Evolutionary conservation across 805 yeast genomes (phyloP), one percentile per base, ranked within the genome.

Genomic region (Alloascoidea hylecoeti): DNA sequence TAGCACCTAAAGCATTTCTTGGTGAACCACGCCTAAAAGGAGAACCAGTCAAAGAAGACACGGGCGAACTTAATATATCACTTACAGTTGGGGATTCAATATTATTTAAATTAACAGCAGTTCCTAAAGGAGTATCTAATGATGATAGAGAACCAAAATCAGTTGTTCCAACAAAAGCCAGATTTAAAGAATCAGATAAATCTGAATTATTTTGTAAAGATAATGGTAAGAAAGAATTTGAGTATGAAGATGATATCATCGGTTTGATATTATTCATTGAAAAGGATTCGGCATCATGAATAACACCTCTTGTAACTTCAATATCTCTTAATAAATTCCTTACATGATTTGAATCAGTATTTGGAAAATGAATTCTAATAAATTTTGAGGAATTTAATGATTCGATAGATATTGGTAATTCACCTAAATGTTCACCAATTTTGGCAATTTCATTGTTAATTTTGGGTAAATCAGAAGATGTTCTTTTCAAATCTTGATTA

Each of bases 301-400:
- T 72, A 18, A 63, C 50, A 1, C 81, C 82, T 12, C 68, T 63
- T 3, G 64, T 52, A 4, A 77, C 65, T 16, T 68, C 73, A 40
- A 67, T 57, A 32, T 76, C 83, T 33, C 61, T 49, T 40, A 76
- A 53, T 41, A 76, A 53, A 15, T 42, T 44, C 48, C 75, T 80
- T 48, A 76, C 62, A 46, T 70, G 72, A 5, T 49, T 52, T 9
- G 61, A 54, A 40, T 75, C 79, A 44, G 75, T 65, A 49, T 74
- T 75, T 15, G 82, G 78, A 53, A 78, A 77, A 49, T 64, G 70
- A 16, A 71, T 67, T 46, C 70, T 56, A 40, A 70, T 41, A 28
- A 52, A 49, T 42, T 53, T 55, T n/a, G n/a, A n/a, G n/a, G n/a
- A n/a, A 33, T 61, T 56, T 9, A 50, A 43, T 16, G 53, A 46